These are phyloP conservation scores for Microglena sp. DNA, from an alignment of 139 green algal species.

Conservation along the genomic window DNA sequence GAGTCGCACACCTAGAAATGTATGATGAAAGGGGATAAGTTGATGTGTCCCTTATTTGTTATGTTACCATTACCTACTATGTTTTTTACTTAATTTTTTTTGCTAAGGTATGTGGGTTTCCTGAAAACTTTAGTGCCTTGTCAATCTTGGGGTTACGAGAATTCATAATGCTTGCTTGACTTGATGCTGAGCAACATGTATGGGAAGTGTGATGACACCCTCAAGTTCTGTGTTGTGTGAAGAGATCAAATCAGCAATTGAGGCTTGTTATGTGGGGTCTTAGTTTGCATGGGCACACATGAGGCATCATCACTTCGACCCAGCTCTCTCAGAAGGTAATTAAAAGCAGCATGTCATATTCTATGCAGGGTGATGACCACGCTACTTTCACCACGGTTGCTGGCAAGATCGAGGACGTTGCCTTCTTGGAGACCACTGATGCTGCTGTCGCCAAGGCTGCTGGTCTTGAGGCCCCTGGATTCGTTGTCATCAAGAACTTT, in stretches of 20 bases:
- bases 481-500: constrained; percentile 63
- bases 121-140: background rate
- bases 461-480: constrained; percentile 36
- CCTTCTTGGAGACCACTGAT: constrained; percentile 54
- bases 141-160: background rate
- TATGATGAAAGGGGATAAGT: no score
- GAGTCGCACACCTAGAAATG: no score
- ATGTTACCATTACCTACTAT: no score
- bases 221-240: background rate
- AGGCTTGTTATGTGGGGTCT: no score
- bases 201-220: background rate
- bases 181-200: background rate
- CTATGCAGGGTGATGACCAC: constrained; percentile 47
- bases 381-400: constrained; percentile 45
- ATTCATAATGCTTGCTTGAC: background rate
- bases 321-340: background rate
- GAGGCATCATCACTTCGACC: background rate
- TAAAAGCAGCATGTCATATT: background rate
- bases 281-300: background rate
- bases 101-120: no score
- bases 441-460: constrained; percentile 53
- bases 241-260: no score
- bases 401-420: constrained; percentile 47
- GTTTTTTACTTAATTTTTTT: no score
- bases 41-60: no score